Base-by-base conservation (phyloP, 2,329 filamentous ascomycete species). In the Atkinsonella hypoxylon region DNA sequence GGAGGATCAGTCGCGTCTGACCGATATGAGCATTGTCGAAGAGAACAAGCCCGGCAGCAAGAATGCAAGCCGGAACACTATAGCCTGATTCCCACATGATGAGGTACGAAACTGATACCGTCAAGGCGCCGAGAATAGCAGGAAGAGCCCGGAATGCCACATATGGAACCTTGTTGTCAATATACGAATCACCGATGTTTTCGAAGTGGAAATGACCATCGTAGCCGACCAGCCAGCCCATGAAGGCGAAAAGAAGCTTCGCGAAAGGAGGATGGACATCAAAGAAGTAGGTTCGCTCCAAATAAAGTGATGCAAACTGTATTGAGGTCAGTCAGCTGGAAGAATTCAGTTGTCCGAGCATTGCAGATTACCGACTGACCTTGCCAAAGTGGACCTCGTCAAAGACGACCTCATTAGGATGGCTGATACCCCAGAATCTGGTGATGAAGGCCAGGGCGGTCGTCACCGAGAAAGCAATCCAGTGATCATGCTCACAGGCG, bases 11-110 rank as follows among this genome's bases (percentile, higher is more conserved):
- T 32, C 93, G 82, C 22, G 93, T 96, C 75, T 98, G 93, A 53
- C 89, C 91, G 67, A 98, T 89, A 68, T 98, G 93, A 52, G 91
- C 93, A 63, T 98, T 98, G 73, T 98, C 93, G 61, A 98, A 87
- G 42, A 98, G 83, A 56, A 98, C 77, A 36, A 98, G 75, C 30
- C 87, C 82, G 39, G 93, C 81, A 7, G 93, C 89, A 51, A 96
- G 76, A 50, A 97, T 74, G 66, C 88, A 95, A 51, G 93, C 93
- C 11, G 93, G 93, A 41, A 98, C 76, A 57, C 89, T 95, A 71
- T 98, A 98, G 56, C 90, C 93, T 47, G 93, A 97, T 71, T 98
- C 93, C 93, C 93, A 98, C 93, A 98, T 98, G 69, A 95, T 98
- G 65, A 95, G 72, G 69, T 95, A 98, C 51, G 88, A 83, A 45